Evolutionary conservation across 441 rosid species (phyloP), one percentile per base, ranked within the genome.

Genomic region (Adansonia rubrostipa): DNA sequence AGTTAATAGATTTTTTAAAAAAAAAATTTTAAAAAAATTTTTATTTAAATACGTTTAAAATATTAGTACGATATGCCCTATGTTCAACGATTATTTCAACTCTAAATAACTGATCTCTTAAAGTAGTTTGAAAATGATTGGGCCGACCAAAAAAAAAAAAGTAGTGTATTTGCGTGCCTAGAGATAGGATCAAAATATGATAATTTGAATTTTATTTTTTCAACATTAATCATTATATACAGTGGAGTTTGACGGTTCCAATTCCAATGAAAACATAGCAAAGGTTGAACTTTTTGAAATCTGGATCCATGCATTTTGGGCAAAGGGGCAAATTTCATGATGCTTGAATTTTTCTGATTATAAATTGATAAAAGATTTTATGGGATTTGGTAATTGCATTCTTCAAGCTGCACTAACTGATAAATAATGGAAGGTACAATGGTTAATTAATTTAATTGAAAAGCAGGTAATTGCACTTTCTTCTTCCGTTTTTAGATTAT

Each of bases 261-360:
- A 22, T 1, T n/a, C 36, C 48, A 36, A 36, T 15, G 50, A 9
- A 71, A 6, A 9, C 17, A 1, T 10, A 64, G 45, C 36, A 64
- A 64, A 64, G 45, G 5, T 54, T n/a, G 5, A 36, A 44, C 66
- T 58, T 74, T 60, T 45, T 60, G 58, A 61, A 74, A 74, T 60
- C 33, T 71, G 17, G 14, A 53, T 10, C 40, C 40, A 11, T 71
- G 48, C 42, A 71, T 71, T 15, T 5, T 45, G 2, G 3, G 36
- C 19, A 61, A 62, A 62, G n/a, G 42, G 40, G 0, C 24, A 66
- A 45, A 45, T 10, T 68, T 45, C 5, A 10, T 45, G 2, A 47
- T 68, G 56, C 53, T 47, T 10, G n/a, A 45, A 45, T 67, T 68
- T 36, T 67, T 50, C 1, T 4, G 3, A 50, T 13, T 51, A 36